phyloP scores from a whole-genome alignment of 257 asterid species.

The Solanum appendiculatum region DNA sequence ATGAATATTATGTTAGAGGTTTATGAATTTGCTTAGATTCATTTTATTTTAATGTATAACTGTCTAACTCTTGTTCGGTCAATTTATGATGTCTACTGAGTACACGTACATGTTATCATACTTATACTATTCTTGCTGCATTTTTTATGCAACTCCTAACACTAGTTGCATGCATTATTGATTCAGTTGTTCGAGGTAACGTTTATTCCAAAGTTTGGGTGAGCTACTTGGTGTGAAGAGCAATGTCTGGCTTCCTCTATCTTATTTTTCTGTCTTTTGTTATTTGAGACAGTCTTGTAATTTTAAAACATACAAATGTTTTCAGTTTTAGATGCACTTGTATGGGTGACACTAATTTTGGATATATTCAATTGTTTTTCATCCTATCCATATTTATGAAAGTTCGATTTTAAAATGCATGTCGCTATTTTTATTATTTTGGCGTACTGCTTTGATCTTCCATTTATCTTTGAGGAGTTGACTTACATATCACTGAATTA shows the following conservation, averaged over 20 bases:
- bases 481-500: too few relatives aligned
- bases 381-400: neutral
- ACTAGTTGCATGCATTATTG: neutral
- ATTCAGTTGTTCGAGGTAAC: neutral
- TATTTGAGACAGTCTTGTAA: too few relatives aligned
- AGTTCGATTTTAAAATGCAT: too few relatives aligned
- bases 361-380: neutral
- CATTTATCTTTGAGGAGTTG: neutral
- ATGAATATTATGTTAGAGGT: neutral
- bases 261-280: neutral
- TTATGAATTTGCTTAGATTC: neutral
- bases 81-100: neutral
- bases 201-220: neutral
- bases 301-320: too few relatives aligned
- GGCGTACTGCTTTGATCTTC: too few relatives aligned
- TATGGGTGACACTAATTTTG: neutral
- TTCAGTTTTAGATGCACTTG: neutral
- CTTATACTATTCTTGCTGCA: neutral
- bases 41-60: too few relatives aligned
- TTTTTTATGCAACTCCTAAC: neutral
- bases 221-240: neutral
- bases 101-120: too few relatives aligned
- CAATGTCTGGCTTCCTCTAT: neutral
- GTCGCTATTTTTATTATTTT: neutral
- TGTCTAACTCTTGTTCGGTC: too few relatives aligned